Conservation (phyloP, 768 basidiomycete genomes). For the Leucocoprinus leucothites region DNA sequence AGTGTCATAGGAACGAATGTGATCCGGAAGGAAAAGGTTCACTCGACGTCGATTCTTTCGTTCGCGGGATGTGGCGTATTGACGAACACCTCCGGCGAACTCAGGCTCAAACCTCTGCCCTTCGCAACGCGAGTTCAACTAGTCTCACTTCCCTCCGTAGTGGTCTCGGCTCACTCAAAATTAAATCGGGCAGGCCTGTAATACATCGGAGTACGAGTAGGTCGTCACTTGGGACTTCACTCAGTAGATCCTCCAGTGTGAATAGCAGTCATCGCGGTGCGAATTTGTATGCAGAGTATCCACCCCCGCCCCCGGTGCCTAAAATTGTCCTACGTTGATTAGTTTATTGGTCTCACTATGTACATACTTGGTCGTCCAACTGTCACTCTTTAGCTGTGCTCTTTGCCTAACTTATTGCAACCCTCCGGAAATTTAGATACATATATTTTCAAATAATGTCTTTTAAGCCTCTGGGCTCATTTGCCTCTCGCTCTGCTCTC, state of each 20-base stretch:
- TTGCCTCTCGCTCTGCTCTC: constrained; percentile 36
- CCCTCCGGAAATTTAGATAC: not conserved
- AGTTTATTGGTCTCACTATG: not conserved
- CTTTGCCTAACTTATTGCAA: not conserved
- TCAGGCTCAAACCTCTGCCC: constrained; percentile 29
- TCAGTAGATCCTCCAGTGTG: constrained; percentile 6
- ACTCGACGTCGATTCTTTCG: constrained; percentile 65
- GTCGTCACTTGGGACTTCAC: constrained; percentile 3
- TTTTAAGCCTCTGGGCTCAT: constrained; percentile 39
- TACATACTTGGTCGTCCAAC: not conserved
- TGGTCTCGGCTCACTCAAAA: constrained; percentile 1
- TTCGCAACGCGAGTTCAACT: constrained; percentile 8
- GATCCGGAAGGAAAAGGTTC: constrained; percentile 52
- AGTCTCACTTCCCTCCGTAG: constrained; percentile 8
- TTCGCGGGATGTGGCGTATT: constrained; percentile 82
- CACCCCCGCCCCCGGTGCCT: constrained; percentile 2
- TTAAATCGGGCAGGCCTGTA: not conserved
- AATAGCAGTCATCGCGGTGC: not conserved
- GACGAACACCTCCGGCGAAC: constrained; percentile 77
- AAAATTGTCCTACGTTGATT: constrained; percentile 7
- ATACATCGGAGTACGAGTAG: not conserved
- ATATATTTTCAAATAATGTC: constrained; percentile 3
- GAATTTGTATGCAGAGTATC: not conserved
- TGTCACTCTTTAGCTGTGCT: constrained; percentile 5
- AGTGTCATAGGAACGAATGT: constrained; percentile 61